Base-by-base conservation (phyloP, 495 filamentous ascomycete species). In the Podospora pseudoanserina region DNA sequence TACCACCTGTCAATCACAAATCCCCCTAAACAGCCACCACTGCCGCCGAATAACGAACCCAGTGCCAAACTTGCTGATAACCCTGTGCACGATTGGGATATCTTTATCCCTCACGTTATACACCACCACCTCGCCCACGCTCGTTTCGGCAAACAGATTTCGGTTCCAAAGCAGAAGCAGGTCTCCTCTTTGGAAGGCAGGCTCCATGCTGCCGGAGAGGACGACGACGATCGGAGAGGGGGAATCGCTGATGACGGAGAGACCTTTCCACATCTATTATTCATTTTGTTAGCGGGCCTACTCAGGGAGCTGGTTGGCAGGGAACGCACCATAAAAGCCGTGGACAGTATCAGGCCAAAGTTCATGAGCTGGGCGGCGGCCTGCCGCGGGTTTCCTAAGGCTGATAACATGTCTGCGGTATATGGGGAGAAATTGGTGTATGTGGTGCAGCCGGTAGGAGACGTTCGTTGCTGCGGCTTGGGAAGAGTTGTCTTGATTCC, bases 201-300 rank as follows among this genome's bases (percentile, higher is more conserved):
- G 95, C 73, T 99, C 95, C 95, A 98, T 99, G 62, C 88, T 91
- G 3, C 95, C 95, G 2, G 92, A 95, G 16, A 98, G 85, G 1
- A 99, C 95, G 56, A 97, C 95, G 68, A 97, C 95, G 71, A 98
- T 98, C 5, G 95, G 95, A 1, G 90, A 94, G 44, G 92, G 92
- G 3, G 91, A 96, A 71, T 95, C 89, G 55, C 93, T 88, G 69
- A 89, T 84, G 5, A 99, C 88, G 26, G 92, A 95, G 58, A 99
- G 87, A 7, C 91, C 91, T 80, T 99, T 99, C 95, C 94, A 98
- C 79, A 97, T 87, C 82, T 85, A 57, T 30, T 85, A 57, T 30
- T 1, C 39, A 28, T 4, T 3, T 5, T 39, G 55, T 70, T 54
- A 67, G 68, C 62, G 27, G 27, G 2, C 7, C 2, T 34, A 60